A percentile compares a stretch with the other conserved stretches of the same genome.
Evolutionary conservation across 306 rosid species (phyloP).

Genomic region (Castanea mollissima): DNA sequence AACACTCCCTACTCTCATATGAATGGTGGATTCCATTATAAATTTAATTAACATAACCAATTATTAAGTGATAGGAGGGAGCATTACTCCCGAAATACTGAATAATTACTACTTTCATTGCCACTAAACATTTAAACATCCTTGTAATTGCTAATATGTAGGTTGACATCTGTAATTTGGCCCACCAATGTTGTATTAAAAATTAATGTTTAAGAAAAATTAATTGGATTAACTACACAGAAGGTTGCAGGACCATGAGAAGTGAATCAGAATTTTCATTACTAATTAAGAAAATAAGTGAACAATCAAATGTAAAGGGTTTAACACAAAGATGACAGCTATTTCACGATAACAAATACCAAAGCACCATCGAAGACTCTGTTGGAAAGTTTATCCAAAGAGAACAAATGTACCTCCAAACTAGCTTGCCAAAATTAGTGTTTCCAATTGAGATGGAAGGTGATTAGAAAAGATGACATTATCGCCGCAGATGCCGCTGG

Average conservation of each 20-base stretch:
- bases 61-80: too few species aligned
- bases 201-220: background rate
- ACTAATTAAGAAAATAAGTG: background rate
- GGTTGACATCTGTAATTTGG: background rate
- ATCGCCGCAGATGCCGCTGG: constrained; percentile 73
- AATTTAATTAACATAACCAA: too few species aligned
- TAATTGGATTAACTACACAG: background rate
- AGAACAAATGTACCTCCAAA: constrained; percentile 18
- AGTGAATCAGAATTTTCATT: background rate
- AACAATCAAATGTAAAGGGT: background rate
- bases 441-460: constrained; percentile 22
- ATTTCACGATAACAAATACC: background rate
- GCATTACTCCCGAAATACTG: too few species aligned
- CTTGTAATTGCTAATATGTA: background rate
- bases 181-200: background rate
- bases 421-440: constrained; percentile 2
- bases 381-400: constrained; percentile 5
- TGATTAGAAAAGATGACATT: constrained; percentile 13
- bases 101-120: background rate
- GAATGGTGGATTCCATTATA: accelerated
- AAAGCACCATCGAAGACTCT: background rate
- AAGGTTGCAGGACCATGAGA: background rate
- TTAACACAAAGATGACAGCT: background rate
- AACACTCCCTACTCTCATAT: too few species aligned
- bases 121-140: background rate